phyloP scores from a whole-genome alignment of 345 rosid genomes.

The Eucalyptus marginata region DNA sequence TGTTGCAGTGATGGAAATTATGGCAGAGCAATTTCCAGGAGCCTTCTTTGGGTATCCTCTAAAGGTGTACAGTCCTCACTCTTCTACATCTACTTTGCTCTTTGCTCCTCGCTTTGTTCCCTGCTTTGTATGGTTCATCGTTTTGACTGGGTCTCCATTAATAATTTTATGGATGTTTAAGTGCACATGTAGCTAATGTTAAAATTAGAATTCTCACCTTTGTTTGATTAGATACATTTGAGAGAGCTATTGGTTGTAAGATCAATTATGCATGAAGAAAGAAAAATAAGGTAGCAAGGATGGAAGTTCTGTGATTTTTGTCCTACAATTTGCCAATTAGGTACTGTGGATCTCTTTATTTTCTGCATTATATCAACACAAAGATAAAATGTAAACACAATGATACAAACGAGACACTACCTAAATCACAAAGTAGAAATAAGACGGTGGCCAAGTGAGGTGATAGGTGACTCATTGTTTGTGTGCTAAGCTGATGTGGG shows the following conservation, averaged over 20 bases:
- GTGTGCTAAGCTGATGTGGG: background rate
- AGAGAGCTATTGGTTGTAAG: no score
- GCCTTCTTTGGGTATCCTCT: constrained; percentile 77
- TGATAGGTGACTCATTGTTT: background rate
- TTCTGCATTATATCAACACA: background rate
- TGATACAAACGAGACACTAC: background rate
- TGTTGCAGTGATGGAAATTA: constrained; percentile 86
- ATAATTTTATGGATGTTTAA: background rate
- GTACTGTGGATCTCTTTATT: background rate
- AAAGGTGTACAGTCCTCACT: constrained; percentile 20
- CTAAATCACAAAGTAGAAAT: background rate
- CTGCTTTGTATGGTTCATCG: background rate
- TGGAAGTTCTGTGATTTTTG: background rate
- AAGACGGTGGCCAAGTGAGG: rapidly evolving
- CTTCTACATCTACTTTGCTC: background rate
- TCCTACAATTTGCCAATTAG: background rate
- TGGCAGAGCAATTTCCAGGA: constrained; percentile 92
- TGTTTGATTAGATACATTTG: no score
- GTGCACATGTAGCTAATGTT: no score
- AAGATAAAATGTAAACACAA: background rate
- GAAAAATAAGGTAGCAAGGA: rapidly evolving
- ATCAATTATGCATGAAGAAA: background rate
- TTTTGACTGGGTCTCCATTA: background rate
- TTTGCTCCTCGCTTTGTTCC: background rate
- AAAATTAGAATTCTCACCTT: no score